Conservation (phyloP, 2,329 filamentous ascomycete species). For the Harringtonia aguacate region DNA sequence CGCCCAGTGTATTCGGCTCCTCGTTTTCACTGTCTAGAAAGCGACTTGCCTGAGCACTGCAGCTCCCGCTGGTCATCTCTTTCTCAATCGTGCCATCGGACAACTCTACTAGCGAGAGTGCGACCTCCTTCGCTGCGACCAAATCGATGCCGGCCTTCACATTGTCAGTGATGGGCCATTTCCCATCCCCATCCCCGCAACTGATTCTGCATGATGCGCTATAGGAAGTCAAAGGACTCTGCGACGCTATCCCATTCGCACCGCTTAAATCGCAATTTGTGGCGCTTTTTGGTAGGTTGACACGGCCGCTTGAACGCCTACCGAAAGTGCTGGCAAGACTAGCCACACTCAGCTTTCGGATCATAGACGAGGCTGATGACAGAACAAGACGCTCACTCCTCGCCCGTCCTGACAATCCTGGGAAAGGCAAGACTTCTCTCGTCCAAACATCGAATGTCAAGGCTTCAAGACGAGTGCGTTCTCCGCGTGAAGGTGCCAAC, state of each 20-base stretch:
- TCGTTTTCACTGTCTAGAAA: neutral
- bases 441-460: slow-evolving; percentile 75
- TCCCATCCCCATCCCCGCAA: too few species aligned
- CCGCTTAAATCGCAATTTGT: too few species aligned
- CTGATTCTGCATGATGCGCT: too few species aligned
- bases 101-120: too few species aligned
- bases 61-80: slow-evolving; percentile 8
- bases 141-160: too few species aligned
- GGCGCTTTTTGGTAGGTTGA: too few species aligned
- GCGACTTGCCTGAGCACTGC: too few species aligned
- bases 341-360: slow-evolving; percentile 76
- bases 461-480: slow-evolving; percentile 67
- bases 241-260: too few species aligned
- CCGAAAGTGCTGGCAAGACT: slow-evolving; percentile 69
- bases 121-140: too few species aligned
- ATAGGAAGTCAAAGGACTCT: too few species aligned
- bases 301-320: slow-evolving; percentile 54
- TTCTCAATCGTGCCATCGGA: too few species aligned
- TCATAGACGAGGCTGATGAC: slow-evolving; percentile 73
- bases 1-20: neutral
- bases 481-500: slow-evolving; percentile 61
- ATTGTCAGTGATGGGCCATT: too few species aligned
- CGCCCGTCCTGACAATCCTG: slow-evolving; percentile 61
- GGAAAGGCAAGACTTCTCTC: slow-evolving; percentile 67
- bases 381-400: slow-evolving; percentile 62